These are phyloP conservation scores for Corynespora cassiicola DNA, from an alignment of 2,329 filamentous ascomycete genomes.

Conservation along the genomic window DNA sequence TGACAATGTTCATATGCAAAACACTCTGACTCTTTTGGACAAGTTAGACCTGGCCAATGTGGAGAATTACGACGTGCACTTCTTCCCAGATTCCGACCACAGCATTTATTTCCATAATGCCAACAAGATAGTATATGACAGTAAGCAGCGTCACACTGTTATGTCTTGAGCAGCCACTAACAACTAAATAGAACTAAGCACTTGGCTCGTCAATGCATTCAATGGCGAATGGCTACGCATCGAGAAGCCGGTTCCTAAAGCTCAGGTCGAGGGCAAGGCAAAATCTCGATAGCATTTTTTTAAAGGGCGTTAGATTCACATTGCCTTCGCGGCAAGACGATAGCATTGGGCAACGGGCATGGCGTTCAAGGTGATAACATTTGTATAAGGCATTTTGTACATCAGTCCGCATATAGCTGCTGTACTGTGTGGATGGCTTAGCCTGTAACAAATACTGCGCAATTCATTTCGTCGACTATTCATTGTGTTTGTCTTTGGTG, in stretches of 20 bases:
- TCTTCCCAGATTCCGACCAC: slow-evolving; percentile 97
- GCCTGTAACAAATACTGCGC: slow-evolving; percentile 2
- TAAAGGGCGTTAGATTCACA: too few relatives aligned
- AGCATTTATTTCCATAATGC: slow-evolving; percentile 94
- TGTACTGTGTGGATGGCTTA: background rate
- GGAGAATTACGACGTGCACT: slow-evolving; percentile 94
- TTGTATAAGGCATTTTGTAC: background rate
- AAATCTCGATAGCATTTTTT: slow-evolving; percentile 14
- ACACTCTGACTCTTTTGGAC: slow-evolving; percentile 86
- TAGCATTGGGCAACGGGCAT: background rate
- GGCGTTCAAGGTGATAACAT: slow-evolving; percentile 5
- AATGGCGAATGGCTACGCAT: slow-evolving; percentile 88
- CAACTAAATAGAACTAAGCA: slow-evolving; percentile 68
- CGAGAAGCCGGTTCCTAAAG: slow-evolving; percentile 57
- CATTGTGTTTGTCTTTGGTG: too few relatives aligned
- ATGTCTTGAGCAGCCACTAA: slow-evolving; percentile 14
- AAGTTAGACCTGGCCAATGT: slow-evolving; percentile 80
- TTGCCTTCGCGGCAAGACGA: too few relatives aligned
- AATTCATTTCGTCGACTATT: too few relatives aligned
- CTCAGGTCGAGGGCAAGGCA: slow-evolving; percentile 28
- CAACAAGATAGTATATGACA: slow-evolving; percentile 89
- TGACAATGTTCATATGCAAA: slow-evolving; percentile 98
- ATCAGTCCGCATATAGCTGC: slow-evolving; percentile 2
- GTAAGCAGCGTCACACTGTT: slow-evolving; percentile 67
- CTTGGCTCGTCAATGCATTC: slow-evolving; percentile 96